Base-by-base conservation (phyloP, 2,329 filamentous ascomycete genomes). In the Epichloe uncinata region DNA sequence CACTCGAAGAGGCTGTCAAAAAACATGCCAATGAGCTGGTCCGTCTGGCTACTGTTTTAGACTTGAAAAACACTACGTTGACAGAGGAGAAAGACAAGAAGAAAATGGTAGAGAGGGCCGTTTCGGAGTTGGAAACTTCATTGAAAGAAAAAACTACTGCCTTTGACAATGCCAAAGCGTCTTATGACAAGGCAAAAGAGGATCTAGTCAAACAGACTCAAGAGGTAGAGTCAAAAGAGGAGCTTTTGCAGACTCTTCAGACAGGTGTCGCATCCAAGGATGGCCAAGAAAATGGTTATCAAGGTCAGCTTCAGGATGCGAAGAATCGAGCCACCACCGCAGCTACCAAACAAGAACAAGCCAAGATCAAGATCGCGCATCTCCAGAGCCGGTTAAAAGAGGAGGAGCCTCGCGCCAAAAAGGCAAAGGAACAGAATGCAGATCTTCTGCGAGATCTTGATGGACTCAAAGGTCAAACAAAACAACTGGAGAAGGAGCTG, bases 211-310 rank as follows among this genome's bases (percentile, higher is more conserved):
- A 85, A 63, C 86, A 95, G 63, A 87, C 73, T 22, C 73, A 82
- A 48, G 91, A 97, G 53, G 87, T 88, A 1, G 93, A 97, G 61
- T 86, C 89, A 55, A 96, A 97, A 63, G 93, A 98, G 64, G 93
- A 98, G 64, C 75, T 98, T 7, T 78, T 98, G 0, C 93, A 97
- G 63, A 96, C 91, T 7, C 70, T 98, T 16, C 91, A 97, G 62
- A 98, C 93, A 3, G 93, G 93, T 67, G 91, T 98, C 42, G 91
- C 93, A 47, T 97, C 93, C n/a, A 95, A 90, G 65, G 93, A 97
- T 68, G 93, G 93, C 15, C 91, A 96, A 58, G 91, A 97, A 65
- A 95, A 88, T 60, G 93, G 93, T 33, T 98, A 98, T 63, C 93
- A 97, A 66, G 93, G 90, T 37, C 93, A 98, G 66, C 72, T 98